Conservation (phyloP, 768 basidiomycete species). For the Hydnomerulius pinastri region DNA sequence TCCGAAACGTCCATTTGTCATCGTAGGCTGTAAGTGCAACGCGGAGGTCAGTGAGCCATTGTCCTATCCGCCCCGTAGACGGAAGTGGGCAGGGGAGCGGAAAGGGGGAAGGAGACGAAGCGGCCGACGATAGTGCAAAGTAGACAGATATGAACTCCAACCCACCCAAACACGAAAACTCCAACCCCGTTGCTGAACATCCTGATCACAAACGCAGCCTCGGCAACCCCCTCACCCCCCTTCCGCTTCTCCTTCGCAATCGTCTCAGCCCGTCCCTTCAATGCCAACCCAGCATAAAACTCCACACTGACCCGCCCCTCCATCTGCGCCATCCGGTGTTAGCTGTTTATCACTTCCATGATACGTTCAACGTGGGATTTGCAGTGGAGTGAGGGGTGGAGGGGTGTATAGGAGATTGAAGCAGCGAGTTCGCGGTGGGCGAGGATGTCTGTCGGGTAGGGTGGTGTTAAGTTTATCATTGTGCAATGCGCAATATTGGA, state of each 20-base stretch:
- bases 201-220: constrained; percentile 92
- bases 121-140: too few species aligned
- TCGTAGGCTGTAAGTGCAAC: constrained; percentile 51
- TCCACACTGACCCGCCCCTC: constrained; percentile 95
- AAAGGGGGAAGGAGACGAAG: too few species aligned
- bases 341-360: constrained; percentile 82
- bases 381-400: constrained; percentile 88
- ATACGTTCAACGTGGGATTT: constrained; percentile 86
- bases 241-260: constrained; percentile 34
- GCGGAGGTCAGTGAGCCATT: background rate
- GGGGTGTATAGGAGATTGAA: constrained; percentile 75
- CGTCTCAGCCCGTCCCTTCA: constrained; percentile 63
- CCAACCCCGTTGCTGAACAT: constrained; percentile 91
- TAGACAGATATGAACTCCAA: too few species aligned
- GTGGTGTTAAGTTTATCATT: background rate
- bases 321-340: constrained; percentile 97
- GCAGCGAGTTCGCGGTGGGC: constrained; percentile 93
- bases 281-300: constrained; percentile 93
- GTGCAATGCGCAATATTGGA: too few species aligned
- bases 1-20: constrained; percentile 54
- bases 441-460: constrained; percentile 73
- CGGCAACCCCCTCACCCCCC: constrained; percentile 42
- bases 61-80: background rate
- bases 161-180: constrained; percentile 95
- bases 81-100: too few species aligned